Evolutionary conservation across 257 asterid genomes (phyloP).

Genomic region (Solanum chiquidenum): DNA sequence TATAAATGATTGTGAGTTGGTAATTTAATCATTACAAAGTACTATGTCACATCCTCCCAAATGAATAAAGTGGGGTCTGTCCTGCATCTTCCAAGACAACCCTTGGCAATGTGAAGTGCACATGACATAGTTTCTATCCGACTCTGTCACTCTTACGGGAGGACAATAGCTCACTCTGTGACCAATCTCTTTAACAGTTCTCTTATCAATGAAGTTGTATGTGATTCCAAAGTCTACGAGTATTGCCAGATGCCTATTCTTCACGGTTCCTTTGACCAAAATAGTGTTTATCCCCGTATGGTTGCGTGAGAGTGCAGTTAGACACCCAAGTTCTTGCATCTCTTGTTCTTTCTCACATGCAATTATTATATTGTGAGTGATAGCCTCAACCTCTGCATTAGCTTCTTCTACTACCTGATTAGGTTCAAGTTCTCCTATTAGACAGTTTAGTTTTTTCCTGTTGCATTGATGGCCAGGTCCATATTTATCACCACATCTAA

Average conservation of each 20-base stretch:
- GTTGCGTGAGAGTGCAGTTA: background rate
- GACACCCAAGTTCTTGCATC: background rate
- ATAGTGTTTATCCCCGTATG: background rate
- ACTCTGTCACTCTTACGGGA: no score
- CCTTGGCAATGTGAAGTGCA: no score
- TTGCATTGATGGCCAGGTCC: background rate
- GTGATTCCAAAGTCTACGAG: background rate
- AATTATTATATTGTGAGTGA: background rate
- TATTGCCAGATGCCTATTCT: background rate
- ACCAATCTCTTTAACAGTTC: no score
- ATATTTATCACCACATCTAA: background rate
- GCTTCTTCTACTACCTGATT: background rate
- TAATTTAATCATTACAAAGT: no score
- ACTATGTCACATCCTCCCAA: background rate
- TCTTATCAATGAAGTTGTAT: no score
- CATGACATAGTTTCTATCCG: no score
- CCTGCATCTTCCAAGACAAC: background rate
- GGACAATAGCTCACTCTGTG: no score
- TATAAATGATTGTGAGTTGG: no score
- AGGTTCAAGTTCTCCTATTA: background rate
- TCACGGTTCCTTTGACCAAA: background rate
- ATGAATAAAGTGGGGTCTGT: no score
- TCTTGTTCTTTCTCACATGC: background rate
- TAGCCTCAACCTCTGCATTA: no score
- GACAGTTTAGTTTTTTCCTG: rapidly evolving